A percentile compares a stretch with the other conserved stretches of the same genome.
Evolutionary conservation across 345 rosid species (phyloP).

Genomic region (Lenwebbia sp.): DNA sequence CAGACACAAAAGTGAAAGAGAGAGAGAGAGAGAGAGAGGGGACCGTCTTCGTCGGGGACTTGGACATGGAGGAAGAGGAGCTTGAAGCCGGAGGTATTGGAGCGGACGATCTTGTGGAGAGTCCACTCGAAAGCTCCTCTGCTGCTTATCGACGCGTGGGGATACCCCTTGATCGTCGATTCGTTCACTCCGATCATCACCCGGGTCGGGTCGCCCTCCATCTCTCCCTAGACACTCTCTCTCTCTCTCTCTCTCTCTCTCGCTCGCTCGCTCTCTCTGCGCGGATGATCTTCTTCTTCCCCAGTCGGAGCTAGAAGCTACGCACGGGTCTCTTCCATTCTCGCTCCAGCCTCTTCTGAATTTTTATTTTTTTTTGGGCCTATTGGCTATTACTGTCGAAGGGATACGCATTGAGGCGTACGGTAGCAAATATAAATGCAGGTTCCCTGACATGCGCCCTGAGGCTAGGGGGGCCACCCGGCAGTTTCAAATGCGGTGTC

Average conservation of each 20-base stretch:
- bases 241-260: background rate
- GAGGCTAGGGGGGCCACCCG: background rate
- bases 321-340: background rate
- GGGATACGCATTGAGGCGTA: background rate
- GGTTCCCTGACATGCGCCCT: background rate
- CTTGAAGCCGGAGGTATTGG: slow-evolving; percentile 66
- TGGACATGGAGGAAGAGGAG: slow-evolving; percentile 93
- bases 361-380: background rate
- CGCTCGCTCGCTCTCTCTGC: background rate
- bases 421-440: background rate
- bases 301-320: background rate
- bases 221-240: background rate
- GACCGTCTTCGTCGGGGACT: slow-evolving; percentile 96
- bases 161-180: slow-evolving; percentile 85
- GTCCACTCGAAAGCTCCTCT: slow-evolving; percentile 92
- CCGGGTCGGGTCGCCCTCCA: slow-evolving; percentile 59
- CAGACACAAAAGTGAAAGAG: background rate
- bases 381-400: background rate
- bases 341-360: background rate
- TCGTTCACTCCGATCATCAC: slow-evolving; percentile 78
- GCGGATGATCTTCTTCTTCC: background rate
- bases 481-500: background rate
- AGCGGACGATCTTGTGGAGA: slow-evolving; percentile 69
- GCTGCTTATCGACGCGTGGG: slow-evolving; percentile 92
- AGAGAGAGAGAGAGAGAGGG: slow-evolving; percentile 1